A percentile compares a stretch with the other conserved stretches of the same genome.
phyloP scores from a whole-genome alignment of 106 monocot genomes.

The Platanthera guangdongensis region DNA sequence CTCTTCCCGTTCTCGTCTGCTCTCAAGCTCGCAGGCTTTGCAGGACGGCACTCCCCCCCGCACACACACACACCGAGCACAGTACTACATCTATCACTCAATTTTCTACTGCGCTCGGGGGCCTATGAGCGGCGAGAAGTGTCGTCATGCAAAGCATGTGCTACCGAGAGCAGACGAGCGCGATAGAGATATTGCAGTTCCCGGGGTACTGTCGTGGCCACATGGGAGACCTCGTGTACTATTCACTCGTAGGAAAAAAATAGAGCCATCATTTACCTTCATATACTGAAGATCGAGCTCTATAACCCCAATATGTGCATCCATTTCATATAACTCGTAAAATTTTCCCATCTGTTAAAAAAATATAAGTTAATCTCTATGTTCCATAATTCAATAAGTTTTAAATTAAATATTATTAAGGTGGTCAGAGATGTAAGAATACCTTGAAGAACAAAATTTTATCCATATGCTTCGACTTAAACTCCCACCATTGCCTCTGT shows the following conservation, averaged over 20 bases:
- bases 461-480: conserved; percentile 96
- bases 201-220: too few species aligned
- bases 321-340: conserved; percentile 99
- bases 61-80: too few species aligned
- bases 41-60: too few species aligned
- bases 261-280: conserved; percentile 50
- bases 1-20: too few species aligned
- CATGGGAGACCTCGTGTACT: too few species aligned
- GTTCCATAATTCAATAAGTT: background rate
- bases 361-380: background rate
- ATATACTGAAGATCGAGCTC: conserved; percentile 98
- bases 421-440: background rate
- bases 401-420: background rate
- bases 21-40: too few species aligned
- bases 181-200: too few species aligned
- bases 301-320: conserved; percentile 87
- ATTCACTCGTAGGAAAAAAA: background rate
- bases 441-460: conserved; percentile 99
- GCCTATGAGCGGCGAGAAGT: too few species aligned
- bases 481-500: conserved; percentile 99
- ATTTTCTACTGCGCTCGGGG: too few species aligned
- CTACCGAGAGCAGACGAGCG: too few species aligned
- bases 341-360: conserved; percentile 88
- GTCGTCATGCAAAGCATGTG: too few species aligned
- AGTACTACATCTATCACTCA: too few species aligned